Base-by-base conservation (phyloP, 768 basidiomycete species). In the Hypsizygus marmoreus region DNA sequence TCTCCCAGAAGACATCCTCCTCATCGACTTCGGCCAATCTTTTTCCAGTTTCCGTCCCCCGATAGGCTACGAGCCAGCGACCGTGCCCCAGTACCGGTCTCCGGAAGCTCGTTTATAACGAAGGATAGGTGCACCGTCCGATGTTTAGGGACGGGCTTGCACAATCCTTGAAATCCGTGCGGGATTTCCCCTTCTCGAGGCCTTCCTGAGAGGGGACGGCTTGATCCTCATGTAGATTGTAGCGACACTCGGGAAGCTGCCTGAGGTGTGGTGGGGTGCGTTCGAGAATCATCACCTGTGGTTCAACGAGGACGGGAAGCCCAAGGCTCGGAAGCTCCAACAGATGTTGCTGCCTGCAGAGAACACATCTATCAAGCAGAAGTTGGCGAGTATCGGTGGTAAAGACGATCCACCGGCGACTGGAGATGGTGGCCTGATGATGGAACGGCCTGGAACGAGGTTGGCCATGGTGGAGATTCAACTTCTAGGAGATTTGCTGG, bases 71-170 rank as follows among this genome's bases (percentile, higher is more conserved):
- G n/a, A 59, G 30, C 63, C 70, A 23, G 60, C 36, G 16, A 72
- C 66, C 0, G 39, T 55, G 37, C 40, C 63, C 3, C 45, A 67
- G 49, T 72, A 72, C 57, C 43, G 37, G 38, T 57, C 71, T 0
- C 73, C 69, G 17, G 71, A 74, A 47, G 43, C 56, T 9, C 61
- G 52, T n/a, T 73, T 72, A 49, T 71, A 67, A 45, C 52, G 50
- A 9, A 36, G 48, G 4, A 44, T 45, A 4, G 57, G 61, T 24
- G 37, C 63, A 28, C 51, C 47, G 36, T 30, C 73, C 10, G 72
- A 74, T 49, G 50, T 75, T 25, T 75, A 73, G 74, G 55, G 63
- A 3, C 57, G 75, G 14, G 74, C 50, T 45, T 76, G 74, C 51
- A 47, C 63, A 34, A 66, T 74, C 49, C 75, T 70, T 49, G 67